Evolutionary conservation across 352 stramenopile species (phyloP).

Genomic region (Phytophthora syringae): DNA sequence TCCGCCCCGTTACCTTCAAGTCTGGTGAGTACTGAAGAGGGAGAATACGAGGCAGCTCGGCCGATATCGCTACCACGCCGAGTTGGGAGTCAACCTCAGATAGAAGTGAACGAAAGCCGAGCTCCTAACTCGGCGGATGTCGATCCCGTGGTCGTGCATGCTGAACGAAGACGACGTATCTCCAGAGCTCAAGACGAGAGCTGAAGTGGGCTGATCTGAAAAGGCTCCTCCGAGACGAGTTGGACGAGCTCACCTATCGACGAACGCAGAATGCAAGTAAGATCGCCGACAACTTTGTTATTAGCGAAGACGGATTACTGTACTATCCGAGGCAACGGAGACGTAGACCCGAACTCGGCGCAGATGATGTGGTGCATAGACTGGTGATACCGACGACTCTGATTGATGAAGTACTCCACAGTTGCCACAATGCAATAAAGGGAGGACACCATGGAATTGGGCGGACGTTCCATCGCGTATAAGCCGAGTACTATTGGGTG

Average conservation of each 20-base stretch:
- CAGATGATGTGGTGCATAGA: neutral
- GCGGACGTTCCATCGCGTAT: slow-evolving; percentile 6
- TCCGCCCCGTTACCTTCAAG: too few relatives aligned
- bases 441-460: neutral
- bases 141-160: slow-evolving; percentile 3
- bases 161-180: slow-evolving; percentile 1
- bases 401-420: slow-evolving; percentile 8
- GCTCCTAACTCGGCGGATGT: neutral
- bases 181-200: slow-evolving; percentile 2
- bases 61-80: too few relatives aligned
- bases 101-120: neutral
- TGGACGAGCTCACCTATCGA: neutral
- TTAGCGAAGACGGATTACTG: slow-evolving; percentile 2
- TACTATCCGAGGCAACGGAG: neutral
- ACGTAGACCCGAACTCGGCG: neutral
- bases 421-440: slow-evolving; percentile 9
- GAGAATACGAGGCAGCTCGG: too few relatives aligned
- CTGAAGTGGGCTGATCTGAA: slow-evolving; percentile 5
- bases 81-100: too few relatives aligned
- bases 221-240: neutral
- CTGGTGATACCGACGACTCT: slow-evolving; percentile 10
- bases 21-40: too few relatives aligned
- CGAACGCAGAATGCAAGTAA: neutral
- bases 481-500: slow-evolving; percentile 9
- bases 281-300: slow-evolving; percentile 3